Evolutionary conservation across 2,329 filamentous ascomycete species (phyloP).

Genomic region (Madurella mycetomatis): DNA sequence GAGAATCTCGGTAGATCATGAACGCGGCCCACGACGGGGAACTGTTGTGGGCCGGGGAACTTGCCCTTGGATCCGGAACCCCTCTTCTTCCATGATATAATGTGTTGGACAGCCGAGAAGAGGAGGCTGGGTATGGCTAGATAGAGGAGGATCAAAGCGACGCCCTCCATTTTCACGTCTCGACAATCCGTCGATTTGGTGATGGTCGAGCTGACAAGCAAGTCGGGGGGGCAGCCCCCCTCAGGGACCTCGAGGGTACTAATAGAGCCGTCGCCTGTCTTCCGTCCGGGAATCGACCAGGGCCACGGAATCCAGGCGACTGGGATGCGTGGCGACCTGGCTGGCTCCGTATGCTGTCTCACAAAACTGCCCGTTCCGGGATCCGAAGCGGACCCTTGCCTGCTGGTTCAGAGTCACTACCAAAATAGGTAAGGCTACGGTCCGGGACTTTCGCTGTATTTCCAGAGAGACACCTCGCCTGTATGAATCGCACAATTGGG

Average conservation of each 20-base stretch:
- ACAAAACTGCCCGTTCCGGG: constrained; percentile 13
- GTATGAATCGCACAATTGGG: too few relatives aligned
- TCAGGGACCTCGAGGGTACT: constrained; percentile 2
- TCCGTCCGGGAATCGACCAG: constrained; percentile 11
- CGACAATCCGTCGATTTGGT: background rate
- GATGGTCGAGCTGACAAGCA: background rate
- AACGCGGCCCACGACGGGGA: constrained; percentile 44
- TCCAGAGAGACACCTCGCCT: too few relatives aligned
- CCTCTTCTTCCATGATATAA: constrained; percentile 34
- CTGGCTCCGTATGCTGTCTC: constrained; percentile 12
- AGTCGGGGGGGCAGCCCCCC: background rate
- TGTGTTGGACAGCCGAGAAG: constrained; percentile 38
- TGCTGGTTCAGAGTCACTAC: constrained; percentile 11
- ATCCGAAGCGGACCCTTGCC: constrained; percentile 14
- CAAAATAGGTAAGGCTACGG: constrained; percentile 19
- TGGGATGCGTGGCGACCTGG: constrained; percentile 10
- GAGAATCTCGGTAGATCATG: constrained; percentile 44
- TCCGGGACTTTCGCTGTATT: constrained; percentile 16
- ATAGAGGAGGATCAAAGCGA: constrained; percentile 40
- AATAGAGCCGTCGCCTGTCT: constrained; percentile 1
- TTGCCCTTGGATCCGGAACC: constrained; percentile 24
- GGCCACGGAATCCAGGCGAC: constrained; percentile 7
- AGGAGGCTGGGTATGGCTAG: constrained; percentile 43
- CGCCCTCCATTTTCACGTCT: constrained; percentile 34
- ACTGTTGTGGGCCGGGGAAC: constrained; percentile 45